Conservation (phyloP, 2,329 filamentous ascomycete species). For the Phyllosticta capitalensis region DNA sequence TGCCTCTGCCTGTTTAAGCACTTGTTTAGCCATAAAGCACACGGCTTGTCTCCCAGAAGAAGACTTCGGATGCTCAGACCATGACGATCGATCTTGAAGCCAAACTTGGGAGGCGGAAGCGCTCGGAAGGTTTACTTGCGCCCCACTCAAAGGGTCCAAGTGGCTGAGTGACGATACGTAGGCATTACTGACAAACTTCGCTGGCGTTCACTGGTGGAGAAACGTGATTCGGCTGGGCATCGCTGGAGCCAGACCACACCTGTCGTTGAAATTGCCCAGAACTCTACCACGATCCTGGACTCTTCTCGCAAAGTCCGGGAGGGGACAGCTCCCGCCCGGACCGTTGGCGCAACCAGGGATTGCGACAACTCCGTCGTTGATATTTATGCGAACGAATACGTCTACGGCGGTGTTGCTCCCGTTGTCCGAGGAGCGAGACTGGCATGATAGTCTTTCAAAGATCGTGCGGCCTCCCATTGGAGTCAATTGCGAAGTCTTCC, state of each 20-base stretch:
- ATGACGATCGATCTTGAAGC: background rate
- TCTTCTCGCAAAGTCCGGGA: constrained; percentile 34
- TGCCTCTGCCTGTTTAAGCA: background rate
- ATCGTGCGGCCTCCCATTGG: constrained; percentile 50
- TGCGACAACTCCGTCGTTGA: constrained; percentile 48
- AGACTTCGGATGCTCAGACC: background rate
- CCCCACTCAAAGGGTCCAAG: background rate
- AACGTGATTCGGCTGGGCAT: constrained; percentile 38
- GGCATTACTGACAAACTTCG: background rate
- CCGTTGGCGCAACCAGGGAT: constrained; percentile 39
- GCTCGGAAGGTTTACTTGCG: background rate
- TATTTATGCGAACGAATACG: constrained; percentile 42
- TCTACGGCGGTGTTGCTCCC: constrained; percentile 13
- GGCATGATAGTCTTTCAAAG: constrained; percentile 44
- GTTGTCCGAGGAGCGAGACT: constrained; percentile 10
- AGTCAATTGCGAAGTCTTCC: constrained; percentile 46
- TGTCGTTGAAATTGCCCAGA: constrained; percentile 38
- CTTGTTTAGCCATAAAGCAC: background rate
- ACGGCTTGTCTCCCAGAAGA: background rate
- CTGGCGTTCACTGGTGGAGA: constrained; percentile 33
- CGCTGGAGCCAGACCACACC: constrained; percentile 38
- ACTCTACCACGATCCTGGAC: constrained; percentile 33
- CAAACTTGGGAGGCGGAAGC: background rate
- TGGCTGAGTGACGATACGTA: background rate
- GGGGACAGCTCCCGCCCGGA: constrained; percentile 39